phyloP scores from a whole-genome alignment of 2,329 filamentous ascomycete genomes.

The Onygenales sp. region DNA sequence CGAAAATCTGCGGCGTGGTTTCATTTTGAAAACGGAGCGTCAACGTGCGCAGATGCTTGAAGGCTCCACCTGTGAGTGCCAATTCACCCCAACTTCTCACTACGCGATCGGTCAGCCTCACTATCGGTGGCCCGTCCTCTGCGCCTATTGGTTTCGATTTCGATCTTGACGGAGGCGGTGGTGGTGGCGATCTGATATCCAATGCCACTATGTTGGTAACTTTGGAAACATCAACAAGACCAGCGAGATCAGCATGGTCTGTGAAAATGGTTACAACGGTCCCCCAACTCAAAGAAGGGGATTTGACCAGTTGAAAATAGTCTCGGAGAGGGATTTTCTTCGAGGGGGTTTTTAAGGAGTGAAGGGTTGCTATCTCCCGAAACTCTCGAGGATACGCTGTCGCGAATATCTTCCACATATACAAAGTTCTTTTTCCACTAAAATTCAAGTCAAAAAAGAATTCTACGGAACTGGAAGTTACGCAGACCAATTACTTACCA shows the following conservation, averaged over 20 bases:
- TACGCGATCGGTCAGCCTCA: conserved; percentile 27
- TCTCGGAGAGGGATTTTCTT: conserved; percentile 22
- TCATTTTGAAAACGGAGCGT: conserved; percentile 24
- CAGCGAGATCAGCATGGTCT: conserved; percentile 20
- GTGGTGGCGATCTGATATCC: conserved; percentile 17
- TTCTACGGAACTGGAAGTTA: not conserved
- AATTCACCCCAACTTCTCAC: conserved; percentile 34
- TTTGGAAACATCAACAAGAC: conserved; percentile 28
- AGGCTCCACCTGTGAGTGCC: conserved; percentile 19
- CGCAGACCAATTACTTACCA: conserved; percentile 20
- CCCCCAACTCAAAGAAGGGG: conserved; percentile 23
- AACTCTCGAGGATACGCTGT: conserved; percentile 29
- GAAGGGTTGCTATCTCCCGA: conserved; percentile 17
- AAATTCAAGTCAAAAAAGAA: conserved; percentile 5
- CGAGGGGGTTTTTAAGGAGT: conserved; percentile 20
- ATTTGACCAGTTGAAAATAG: conserved; percentile 28
- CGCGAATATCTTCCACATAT: conserved; percentile 36
- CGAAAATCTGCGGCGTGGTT: conserved; percentile 22
- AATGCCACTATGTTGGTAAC: conserved; percentile 33
- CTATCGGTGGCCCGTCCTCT: conserved; percentile 9
- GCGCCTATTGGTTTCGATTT: conserved; percentile 4
- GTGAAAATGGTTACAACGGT: conserved; percentile 26
- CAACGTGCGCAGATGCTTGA: conserved; percentile 30
- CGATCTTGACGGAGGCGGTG: conserved; percentile 12
- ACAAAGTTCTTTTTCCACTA: conserved; percentile 28